These are phyloP conservation scores for Colletotrichum sp. DNA, from an alignment of 2,329 filamentous ascomycete species.

Conservation along the genomic window DNA sequence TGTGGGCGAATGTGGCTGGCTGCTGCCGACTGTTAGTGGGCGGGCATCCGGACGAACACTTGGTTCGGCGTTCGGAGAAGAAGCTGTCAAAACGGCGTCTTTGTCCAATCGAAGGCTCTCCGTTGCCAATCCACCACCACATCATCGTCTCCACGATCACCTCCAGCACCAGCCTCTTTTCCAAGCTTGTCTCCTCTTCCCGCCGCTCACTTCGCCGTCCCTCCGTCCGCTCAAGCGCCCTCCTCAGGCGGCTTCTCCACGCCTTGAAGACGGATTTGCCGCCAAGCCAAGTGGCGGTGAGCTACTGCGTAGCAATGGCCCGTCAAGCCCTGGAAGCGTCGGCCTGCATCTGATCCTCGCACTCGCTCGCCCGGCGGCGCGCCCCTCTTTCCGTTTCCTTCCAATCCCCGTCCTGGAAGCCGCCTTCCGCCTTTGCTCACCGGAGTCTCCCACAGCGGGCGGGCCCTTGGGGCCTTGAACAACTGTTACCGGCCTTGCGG, in stretches of 20 bases:
- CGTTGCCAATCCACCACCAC: not conserved
- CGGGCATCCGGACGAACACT: not conserved
- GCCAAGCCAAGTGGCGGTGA: slow-evolving; percentile 22
- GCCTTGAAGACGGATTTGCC: not conserved
- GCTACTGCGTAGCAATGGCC: not conserved
- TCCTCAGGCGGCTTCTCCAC: not conserved
- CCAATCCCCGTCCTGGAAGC: not conserved
- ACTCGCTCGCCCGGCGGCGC: not conserved
- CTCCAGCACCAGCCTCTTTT: not conserved
- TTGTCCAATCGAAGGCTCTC: not conserved
- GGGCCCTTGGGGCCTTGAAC: not conserved
- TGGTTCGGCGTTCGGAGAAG: not conserved
- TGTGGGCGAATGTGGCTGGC: not conserved
- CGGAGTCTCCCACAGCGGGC: not conserved
- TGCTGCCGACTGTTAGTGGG: not conserved
- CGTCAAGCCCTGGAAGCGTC: slow-evolving; percentile 3
- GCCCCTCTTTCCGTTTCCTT: not conserved
- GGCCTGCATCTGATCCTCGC: not conserved
- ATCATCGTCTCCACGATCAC: not conserved
- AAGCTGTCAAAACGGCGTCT: not conserved
- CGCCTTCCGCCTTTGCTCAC: not conserved
- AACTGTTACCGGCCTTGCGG: not conserved
- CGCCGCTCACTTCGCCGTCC: not conserved
- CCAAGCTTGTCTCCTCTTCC: not conserved
- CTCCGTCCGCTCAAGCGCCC: not conserved